Base-by-base conservation (phyloP, 2,329 filamentous ascomycete species). In the Colletotrichum lindemuthianum region DNA sequence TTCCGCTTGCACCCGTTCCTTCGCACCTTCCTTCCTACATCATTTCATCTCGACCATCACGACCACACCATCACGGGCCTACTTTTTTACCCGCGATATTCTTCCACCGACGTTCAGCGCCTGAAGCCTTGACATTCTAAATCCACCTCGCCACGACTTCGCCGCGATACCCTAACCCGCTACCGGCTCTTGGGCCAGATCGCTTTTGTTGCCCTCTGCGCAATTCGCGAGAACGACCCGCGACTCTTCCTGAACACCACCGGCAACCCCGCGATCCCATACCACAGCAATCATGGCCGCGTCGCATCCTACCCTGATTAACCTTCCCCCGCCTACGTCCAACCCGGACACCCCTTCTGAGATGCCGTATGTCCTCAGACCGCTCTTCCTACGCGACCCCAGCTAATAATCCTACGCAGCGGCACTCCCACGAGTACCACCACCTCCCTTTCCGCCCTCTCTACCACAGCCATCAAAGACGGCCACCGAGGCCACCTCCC, bases 401-500 rank as follows among this genome's bases (percentile, higher is more conserved):
- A 33, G 24, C 63, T 67, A 50, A 57, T 68, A 65, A 47, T 47
- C 60, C 59, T 37, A 54, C 69, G 59, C 68, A 97, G 93, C 69
- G 94, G 95, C 72, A 98, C 95, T 3, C 95, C 95, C 3, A 97
- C 96, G 69, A 97, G 93, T 70, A 91, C 92, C 44, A 96, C 92
- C 4, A 97, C 94, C 11, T 96, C 93, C 55, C 90, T 98, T 72
- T 97, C 93, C 33, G 90, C 93, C 44, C 86, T 98, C 51, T 97
- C 93, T 13, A 97, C 95, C 15, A 96, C 93, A 11, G 95, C 95
- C 55, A 97, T 97, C 84, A 97, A 97, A 79, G 95, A 98, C 75
- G 95, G 95, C 71, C 93, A 97, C 74, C 92, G 93, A 66, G 95
- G 95, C 68, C 88, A 93, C 74, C 84, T 90, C 34, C 87, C 88